Evolutionary conservation across 2,329 filamentous ascomycete genomes (phyloP).

Genomic region (Dothistroma pini): DNA sequence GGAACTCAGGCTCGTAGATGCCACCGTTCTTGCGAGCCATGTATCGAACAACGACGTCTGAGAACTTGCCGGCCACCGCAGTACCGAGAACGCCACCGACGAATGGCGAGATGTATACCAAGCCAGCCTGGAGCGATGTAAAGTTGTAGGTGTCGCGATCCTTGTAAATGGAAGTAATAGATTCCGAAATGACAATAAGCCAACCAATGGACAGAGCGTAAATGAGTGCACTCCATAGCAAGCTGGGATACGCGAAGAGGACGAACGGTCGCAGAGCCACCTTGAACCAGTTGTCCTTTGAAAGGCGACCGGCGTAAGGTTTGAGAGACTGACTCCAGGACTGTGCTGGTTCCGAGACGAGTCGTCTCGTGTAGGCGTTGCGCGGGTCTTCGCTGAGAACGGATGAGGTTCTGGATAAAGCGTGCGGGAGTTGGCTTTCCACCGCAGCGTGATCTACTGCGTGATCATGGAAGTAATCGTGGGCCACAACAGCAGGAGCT

Average conservation of each 20-base stretch:
- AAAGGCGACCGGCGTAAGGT: conserved; percentile 74
- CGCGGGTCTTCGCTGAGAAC: conserved; percentile 9
- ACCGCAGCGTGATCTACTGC: neutral
- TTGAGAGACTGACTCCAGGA: conserved; percentile 71
- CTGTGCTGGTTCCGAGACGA: conserved; percentile 63
- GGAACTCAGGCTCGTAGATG: conserved; percentile 91
- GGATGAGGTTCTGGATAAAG: conserved; percentile 1
- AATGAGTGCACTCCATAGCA: conserved; percentile 81
- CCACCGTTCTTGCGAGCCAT: conserved; percentile 88
- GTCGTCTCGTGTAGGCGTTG: conserved; percentile 63
- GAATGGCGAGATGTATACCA: conserved; percentile 89
- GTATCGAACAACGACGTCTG: conserved; percentile 75
- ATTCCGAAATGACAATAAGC: conserved; percentile 92
- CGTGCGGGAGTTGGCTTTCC: neutral
- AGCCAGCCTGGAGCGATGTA: conserved; percentile 70
- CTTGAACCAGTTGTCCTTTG: conserved; percentile 72
- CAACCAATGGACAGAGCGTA: conserved; percentile 89
- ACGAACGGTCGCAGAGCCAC: conserved; percentile 78
- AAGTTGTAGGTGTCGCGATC: conserved; percentile 71
- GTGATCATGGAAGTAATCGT: conserved; percentile 20
- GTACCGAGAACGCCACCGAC: conserved; percentile 87
- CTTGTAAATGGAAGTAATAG: conserved; percentile 75
- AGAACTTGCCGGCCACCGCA: conserved; percentile 81
- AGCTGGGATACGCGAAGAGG: conserved; percentile 79
- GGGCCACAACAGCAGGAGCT: neutral